Base-by-base conservation (phyloP, 1,284 basidiomycete species). In the Mycena citricolor region DNA sequence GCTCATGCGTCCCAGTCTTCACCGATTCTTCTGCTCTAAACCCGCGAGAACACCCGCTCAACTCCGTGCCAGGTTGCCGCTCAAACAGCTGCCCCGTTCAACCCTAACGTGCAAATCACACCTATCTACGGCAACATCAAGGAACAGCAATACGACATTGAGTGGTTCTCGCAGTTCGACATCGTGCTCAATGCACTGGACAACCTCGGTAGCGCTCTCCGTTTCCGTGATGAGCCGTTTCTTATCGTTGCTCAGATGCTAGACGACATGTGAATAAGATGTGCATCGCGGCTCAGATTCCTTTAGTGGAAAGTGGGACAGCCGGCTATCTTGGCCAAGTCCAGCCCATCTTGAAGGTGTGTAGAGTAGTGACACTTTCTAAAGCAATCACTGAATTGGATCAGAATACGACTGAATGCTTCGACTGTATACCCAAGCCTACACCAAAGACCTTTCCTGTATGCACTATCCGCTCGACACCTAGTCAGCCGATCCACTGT, bases 381-480 rank as follows among this genome's bases (percentile, higher is more conserved):
- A 21, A 2, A 7, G 4, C 7, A 32, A 39, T 38, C 10, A 21
- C 8, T 24, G 23, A 30, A 32, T 50, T 52, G 39, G 8, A 8
- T 12, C 42, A 94, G 90, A 86, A 90, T 57, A 69, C 72, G 17
- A 89, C 88, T 1, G 92, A 95, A 61, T 97, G 94, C 65, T 97
- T 93, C 59, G 92, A 95, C 61, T 97, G 94, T 57, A 73, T 90
- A 25, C 79, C 83, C 4, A 98, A 98, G 65, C 85, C 86, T 0
- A 86, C 87, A 0, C 92, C 93, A 0, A 98, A 95, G 64, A 89
- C 90, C 0, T 99, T 92, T 62, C 95, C 97, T 0, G 94, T 99
- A 2, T 99, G 97, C 68, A 99, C 97, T 0, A 99, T 99, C 57
- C 86, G 97, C 34, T 94, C 93, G 2, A 99, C 97, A 0, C 97